Evolutionary conservation across 2,329 filamentous ascomycete genomes (phyloP).

Genomic region (Cordyceps militaris): DNA sequence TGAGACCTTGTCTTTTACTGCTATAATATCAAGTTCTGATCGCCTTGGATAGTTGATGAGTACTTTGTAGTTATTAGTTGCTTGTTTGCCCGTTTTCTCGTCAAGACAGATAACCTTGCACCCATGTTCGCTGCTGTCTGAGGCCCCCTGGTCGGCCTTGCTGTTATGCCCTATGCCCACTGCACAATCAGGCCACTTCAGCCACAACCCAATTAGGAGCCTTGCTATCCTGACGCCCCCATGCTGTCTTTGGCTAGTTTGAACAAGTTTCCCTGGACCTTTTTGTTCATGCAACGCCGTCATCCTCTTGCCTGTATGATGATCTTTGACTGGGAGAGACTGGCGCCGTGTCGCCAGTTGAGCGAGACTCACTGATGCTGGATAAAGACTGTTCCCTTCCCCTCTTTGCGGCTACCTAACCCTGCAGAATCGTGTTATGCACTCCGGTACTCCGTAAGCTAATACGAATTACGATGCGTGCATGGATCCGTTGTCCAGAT

Average conservation of each 20-base stretch:
- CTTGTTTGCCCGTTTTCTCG: neutral
- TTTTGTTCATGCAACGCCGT: neutral
- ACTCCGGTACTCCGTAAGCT: neutral
- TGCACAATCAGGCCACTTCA: neutral
- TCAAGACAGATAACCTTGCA: neutral
- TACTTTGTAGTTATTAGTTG: too few relatives aligned
- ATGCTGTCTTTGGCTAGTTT: neutral
- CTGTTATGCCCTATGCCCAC: neutral
- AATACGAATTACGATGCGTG: conserved; percentile 4
- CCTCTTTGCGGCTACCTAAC: neutral
- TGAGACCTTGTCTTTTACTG: too few relatives aligned
- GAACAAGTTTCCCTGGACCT: neutral
- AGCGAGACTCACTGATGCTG: neutral
- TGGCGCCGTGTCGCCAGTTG: too few relatives aligned
- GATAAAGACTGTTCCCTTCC: neutral
- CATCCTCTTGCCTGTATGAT: neutral
- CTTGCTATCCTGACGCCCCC: neutral
- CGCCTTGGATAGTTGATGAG: too few relatives aligned
- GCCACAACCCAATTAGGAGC: neutral
- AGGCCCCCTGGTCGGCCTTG: neutral
- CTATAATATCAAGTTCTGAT: too few relatives aligned
- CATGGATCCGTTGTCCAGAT: conserved; percentile 9
- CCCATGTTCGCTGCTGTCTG: neutral
- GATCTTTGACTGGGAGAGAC: neutral
- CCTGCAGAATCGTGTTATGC: neutral